Evolutionary conservation across 345 rosid species (phyloP), one percentile per base, ranked within the genome.

Genomic region (Alliaria petiolata): DNA sequence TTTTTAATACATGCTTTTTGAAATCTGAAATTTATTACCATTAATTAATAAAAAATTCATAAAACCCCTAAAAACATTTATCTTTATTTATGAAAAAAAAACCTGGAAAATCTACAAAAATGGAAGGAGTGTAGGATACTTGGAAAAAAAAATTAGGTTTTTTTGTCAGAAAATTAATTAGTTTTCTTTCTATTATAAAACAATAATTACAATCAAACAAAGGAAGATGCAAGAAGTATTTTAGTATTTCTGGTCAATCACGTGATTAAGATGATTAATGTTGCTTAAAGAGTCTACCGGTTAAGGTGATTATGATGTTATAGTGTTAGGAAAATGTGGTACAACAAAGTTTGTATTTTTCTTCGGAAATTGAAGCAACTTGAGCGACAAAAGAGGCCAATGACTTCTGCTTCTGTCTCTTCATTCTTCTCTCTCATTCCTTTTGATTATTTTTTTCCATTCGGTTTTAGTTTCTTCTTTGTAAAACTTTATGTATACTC

Each of bases 261-360:
- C 58, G 49, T 69, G 66, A 69, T 46, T 35, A 20, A 40, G 42
- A 43, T 56, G 64, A 69, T 44, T 69, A 45, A 22, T 69, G 73
- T 25, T 69, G 30, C 47, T 10, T 47, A 70, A 38, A 26, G 74
- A 46, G 59, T 28, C 28, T 36, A 25, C 58, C 25, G 0, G 7
- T 36, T 38, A 20, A 34, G 40, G 28, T 26, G 40, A 69, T 46
- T 43, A 67, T 68, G 63, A 44, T 66, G 62, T 8, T 68, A 54
- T 44, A 4, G 17, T 56, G 55, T 56, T 68, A 19, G 54, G 55
- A 22, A 43, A 56, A 56, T 69, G 44, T 56, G 31, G 19, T 56
- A 56, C 72, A 56, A 4, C 33, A 19, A 56, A 56, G 6, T 69
- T 69, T 69, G 74, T 58, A 20, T 45, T 35, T 57, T 46, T 46